phyloP scores from a whole-genome alignment of 805 yeast genomes.

The Metschnikowia anglica region DNA sequence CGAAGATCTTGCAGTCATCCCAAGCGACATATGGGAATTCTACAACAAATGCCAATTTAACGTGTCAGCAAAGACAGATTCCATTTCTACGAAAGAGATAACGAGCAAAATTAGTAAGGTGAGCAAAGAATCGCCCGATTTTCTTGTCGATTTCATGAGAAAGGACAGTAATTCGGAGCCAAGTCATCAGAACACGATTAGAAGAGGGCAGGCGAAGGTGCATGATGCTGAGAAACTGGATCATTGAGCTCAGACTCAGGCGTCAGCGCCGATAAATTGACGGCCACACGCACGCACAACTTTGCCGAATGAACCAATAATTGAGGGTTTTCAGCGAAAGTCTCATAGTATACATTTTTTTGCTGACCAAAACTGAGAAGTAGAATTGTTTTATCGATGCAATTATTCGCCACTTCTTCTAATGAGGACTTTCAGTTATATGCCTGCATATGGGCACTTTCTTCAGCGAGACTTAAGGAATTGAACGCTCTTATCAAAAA shows the following conservation, averaged over 20 bases:
- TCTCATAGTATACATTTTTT: too few relatives aligned
- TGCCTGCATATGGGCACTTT: background rate
- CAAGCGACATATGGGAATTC: constrained; percentile 57
- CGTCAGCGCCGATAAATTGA: background rate
- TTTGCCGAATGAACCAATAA: background rate
- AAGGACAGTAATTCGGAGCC: constrained; percentile 11
- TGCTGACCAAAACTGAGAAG: too few relatives aligned
- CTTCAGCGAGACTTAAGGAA: background rate
- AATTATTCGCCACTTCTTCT: too few relatives aligned
- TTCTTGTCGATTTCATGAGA: constrained; percentile 22
- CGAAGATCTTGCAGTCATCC: constrained; percentile 76
- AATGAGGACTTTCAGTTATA: background rate
- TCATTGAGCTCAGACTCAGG: background rate
- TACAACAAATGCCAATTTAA: constrained; percentile 46
- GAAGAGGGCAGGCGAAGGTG: constrained; percentile 14
- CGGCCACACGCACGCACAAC: background rate
- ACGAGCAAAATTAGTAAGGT: constrained; percentile 33
- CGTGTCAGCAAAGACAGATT: constrained; percentile 18
- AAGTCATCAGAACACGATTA: constrained; percentile 17
- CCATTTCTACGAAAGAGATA: constrained; percentile 37
- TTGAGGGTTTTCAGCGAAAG: too few relatives aligned
- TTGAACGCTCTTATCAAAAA: constrained; percentile 7
- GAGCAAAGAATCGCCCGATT: constrained; percentile 32
- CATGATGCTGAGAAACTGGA: background rate
- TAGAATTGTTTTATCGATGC: too few relatives aligned